phyloP scores from a whole-genome alignment of 2,329 filamentous ascomycete genomes.

The Fusarium robinianum region DNA sequence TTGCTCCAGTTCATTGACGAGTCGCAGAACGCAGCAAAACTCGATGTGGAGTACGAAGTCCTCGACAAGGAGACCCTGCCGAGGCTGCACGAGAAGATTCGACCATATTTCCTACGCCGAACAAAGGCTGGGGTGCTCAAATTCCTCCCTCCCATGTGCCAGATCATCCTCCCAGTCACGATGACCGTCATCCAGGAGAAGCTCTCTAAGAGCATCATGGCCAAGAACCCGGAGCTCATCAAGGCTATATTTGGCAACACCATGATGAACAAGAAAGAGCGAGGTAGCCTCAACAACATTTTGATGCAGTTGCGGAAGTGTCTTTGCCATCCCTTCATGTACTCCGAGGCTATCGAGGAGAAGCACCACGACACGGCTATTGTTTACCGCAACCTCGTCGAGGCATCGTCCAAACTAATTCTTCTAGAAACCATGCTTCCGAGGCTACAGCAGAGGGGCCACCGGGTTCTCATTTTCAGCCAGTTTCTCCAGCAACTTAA shows the following conservation, averaged over 20 bases:
- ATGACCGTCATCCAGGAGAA: constrained; percentile 95
- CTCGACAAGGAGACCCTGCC: constrained; percentile 82
- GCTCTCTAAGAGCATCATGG: constrained; percentile 89
- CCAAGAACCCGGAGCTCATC: constrained; percentile 87
- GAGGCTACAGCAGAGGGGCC: constrained; percentile 80
- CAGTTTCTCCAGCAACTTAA: constrained; percentile 90
- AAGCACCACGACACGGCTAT: constrained; percentile 63
- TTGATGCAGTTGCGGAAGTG: constrained; percentile 94
- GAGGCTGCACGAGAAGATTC: constrained; percentile 80
- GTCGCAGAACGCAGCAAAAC: constrained; percentile 65
- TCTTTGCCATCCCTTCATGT: constrained; percentile 94
- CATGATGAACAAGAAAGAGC: constrained; percentile 70
- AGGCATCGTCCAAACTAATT: constrained; percentile 88
- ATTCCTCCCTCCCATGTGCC: constrained; percentile 89
- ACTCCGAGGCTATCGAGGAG: constrained; percentile 89
- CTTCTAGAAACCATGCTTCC: constrained; percentile 85
- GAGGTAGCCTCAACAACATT: constrained; percentile 88
- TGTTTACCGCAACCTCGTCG: constrained; percentile 80
- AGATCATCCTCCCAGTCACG: constrained; percentile 93
- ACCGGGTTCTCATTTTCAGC: constrained; percentile 92
- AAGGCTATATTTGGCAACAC: constrained; percentile 78
- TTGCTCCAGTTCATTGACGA: constrained; percentile 92
- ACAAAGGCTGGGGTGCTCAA: constrained; percentile 91
- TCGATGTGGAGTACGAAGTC: constrained; percentile 78
- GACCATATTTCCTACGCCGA: constrained; percentile 70